A percentile compares a stretch with the other conserved stretches of the same genome.
Conservation (phyloP, 371 early-diverging fungal genomes). For the Fennellomyces sp. region DNA sequence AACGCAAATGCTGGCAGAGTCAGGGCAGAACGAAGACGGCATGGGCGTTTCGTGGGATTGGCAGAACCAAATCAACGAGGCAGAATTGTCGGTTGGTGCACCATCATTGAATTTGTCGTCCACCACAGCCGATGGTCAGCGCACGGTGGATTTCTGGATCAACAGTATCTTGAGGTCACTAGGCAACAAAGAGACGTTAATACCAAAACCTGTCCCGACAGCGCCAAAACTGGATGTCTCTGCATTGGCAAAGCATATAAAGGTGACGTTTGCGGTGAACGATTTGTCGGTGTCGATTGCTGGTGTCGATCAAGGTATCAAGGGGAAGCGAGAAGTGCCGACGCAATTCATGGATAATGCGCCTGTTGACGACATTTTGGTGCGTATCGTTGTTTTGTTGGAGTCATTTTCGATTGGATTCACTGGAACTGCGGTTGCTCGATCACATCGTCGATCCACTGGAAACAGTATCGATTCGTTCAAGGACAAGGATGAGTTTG, state of each 20-base stretch:
- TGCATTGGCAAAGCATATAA: conserved; percentile 6
- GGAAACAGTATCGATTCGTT: neutral
- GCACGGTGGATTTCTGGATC: conserved; percentile 25
- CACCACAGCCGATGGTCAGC: conserved; percentile 4
- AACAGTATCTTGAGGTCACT: conserved; percentile 3
- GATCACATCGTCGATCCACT: neutral
- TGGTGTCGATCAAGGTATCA: conserved; percentile 35
- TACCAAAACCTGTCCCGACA: neutral
- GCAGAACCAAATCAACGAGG: conserved; percentile 21
- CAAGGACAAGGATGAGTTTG: neutral
- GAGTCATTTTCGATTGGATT: conserved; percentile 25
- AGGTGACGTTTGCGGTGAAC: conserved; percentile 1
- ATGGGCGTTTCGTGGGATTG: conserved; percentile 15
- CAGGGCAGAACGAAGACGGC: neutral
- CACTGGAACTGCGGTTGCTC: conserved; percentile 21
- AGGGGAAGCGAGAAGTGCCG: conserved; percentile 25
- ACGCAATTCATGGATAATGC: conserved; percentile 43
- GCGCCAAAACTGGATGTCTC: neutral
- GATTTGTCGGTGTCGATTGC: conserved; percentile 8
- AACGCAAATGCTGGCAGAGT: conserved; percentile 4
- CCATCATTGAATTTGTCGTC: conserved; percentile 21
- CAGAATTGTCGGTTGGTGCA: conserved; percentile 12
- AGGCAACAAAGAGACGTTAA: neutral
- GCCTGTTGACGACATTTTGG: conserved; percentile 28
- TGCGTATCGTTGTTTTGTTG: neutral